These are phyloP conservation scores for Graphilbum sp. DNA, from an alignment of 2,329 filamentous ascomycete species.

Conservation along the genomic window DNA sequence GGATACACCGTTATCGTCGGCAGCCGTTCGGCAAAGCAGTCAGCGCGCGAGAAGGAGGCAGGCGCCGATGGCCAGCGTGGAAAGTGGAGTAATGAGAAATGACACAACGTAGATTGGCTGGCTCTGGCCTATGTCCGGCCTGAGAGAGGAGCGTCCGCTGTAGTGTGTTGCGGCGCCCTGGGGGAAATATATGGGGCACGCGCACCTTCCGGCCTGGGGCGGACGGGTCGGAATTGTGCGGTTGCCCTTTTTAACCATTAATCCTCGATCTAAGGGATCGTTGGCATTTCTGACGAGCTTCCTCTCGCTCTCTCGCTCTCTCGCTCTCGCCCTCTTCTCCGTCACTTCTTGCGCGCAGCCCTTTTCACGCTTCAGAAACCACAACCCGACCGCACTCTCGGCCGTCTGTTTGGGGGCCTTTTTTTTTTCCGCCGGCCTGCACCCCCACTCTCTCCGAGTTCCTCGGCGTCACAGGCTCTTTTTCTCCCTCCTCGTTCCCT, in stretches of 20 bases:
- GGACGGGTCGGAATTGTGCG: slow-evolving; percentile 10
- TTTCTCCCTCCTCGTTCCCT: neutral
- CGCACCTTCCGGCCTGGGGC: neutral
- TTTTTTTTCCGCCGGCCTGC: neutral
- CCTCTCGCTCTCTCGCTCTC: too few relatives aligned
- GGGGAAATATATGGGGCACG: neutral
- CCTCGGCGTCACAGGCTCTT: neutral
- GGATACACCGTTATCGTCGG: too few relatives aligned
- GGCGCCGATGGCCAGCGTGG: neutral
- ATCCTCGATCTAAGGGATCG: neutral
- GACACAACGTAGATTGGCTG: slow-evolving; percentile 8
- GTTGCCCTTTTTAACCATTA: slow-evolving; percentile 1
- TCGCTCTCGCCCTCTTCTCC: too few relatives aligned
- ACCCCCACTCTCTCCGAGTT: neutral
- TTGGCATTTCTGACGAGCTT: too few relatives aligned
- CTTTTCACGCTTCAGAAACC: too few relatives aligned
- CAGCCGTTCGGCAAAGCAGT: slow-evolving; percentile 7
- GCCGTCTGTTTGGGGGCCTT: too few relatives aligned
- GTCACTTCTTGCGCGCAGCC: too few relatives aligned
- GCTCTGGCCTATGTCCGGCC: too few relatives aligned
- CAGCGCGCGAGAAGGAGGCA: neutral
- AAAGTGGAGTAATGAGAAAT: slow-evolving; percentile 11
- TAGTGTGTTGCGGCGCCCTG: neutral
- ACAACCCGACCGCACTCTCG: too few relatives aligned
- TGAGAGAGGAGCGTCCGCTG: neutral